Percentiles rank a stretch among this genome's conserved stretches.
Evolutionary conservation across 2,329 filamentous ascomycete species (phyloP).

Genomic region (Penicillium sclerotigenum): DNA sequence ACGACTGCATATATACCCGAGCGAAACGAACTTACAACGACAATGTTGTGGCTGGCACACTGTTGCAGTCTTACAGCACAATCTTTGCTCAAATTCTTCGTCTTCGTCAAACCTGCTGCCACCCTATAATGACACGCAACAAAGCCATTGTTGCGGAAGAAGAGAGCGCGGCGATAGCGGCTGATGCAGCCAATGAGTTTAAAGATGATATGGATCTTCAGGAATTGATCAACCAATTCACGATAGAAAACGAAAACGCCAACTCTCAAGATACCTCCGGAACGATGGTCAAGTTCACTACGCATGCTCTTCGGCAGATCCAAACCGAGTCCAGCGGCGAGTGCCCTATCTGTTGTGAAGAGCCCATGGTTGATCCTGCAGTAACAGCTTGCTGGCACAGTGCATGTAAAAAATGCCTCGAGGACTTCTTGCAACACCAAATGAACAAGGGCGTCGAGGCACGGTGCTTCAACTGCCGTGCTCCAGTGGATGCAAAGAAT

Average conservation of each 20-base stretch:
- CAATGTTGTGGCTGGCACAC: constrained; percentile 85
- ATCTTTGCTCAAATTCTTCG: constrained; percentile 96
- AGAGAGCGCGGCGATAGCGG: constrained; percentile 72
- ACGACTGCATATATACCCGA: constrained; percentile 80
- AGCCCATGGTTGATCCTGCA: constrained; percentile 90
- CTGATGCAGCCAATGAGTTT: constrained; percentile 75
- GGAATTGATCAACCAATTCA: constrained; percentile 79
- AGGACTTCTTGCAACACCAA: constrained; percentile 86
- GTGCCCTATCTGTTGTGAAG: constrained; percentile 91
- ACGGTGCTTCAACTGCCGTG: constrained; percentile 86
- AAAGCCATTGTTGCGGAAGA: constrained; percentile 82
- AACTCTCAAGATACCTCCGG: constrained; percentile 47
- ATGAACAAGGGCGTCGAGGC: constrained; percentile 71
- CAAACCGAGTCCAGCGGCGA: constrained; percentile 83
- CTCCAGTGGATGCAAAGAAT: constrained; percentile 75
- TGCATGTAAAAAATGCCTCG: constrained; percentile 88
- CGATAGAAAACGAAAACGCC: constrained; percentile 61
- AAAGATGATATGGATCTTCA: constrained; percentile 96
- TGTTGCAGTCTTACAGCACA: constrained; percentile 93
- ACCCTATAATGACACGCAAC: constrained; percentile 85
- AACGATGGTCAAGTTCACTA: constrained; percentile 71
- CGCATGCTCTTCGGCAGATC: constrained; percentile 85
- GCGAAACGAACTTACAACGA: constrained; percentile 81
- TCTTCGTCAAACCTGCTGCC: constrained; percentile 89
- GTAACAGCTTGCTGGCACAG: constrained; percentile 98